Percentiles rank a stretch among this genome's conserved stretches.
Evolutionary conservation across 2,329 filamentous ascomycete genomes (phyloP).

Genomic region (Botrytis fabae): DNA sequence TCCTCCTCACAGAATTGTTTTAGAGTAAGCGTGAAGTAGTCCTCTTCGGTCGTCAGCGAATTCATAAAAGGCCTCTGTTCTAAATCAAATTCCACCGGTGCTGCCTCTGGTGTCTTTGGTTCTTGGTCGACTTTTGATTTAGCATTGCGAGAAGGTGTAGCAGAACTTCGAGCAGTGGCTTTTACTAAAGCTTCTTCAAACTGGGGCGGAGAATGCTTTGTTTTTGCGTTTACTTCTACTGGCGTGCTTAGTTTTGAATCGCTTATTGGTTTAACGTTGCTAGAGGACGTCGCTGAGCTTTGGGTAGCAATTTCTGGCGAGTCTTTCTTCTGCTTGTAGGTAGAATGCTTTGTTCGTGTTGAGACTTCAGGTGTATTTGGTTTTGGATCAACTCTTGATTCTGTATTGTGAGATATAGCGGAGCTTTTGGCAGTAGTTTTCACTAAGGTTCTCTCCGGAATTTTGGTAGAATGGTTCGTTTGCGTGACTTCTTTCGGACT

Average conservation of each 20-base stretch:
- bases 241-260: not conserved
- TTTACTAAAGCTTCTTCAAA: not conserved
- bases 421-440: not conserved
- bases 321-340: not conserved
- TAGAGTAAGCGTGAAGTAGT: not conserved
- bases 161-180: not conserved
- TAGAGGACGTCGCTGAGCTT: not conserved
- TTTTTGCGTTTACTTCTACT: not conserved
- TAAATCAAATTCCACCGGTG: not conserved
- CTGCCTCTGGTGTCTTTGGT: not conserved
- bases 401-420: not conserved
- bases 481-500: not conserved
- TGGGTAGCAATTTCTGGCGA: not conserved
- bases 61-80: conserved; percentile 2
- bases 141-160: not conserved
- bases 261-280: not conserved
- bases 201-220: not conserved
- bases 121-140: not conserved
- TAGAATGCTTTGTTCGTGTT: not conserved
- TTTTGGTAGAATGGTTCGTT: conserved; percentile 1
- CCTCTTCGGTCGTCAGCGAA: conserved; percentile 10
- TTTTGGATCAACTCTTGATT: not conserved
- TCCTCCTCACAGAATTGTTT: conserved; percentile 3
- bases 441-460: not conserved
- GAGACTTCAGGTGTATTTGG: not conserved